These are phyloP conservation scores for Fusarium buharicum DNA, from an alignment of 2,329 filamentous ascomycete species.

Conservation along the genomic window DNA sequence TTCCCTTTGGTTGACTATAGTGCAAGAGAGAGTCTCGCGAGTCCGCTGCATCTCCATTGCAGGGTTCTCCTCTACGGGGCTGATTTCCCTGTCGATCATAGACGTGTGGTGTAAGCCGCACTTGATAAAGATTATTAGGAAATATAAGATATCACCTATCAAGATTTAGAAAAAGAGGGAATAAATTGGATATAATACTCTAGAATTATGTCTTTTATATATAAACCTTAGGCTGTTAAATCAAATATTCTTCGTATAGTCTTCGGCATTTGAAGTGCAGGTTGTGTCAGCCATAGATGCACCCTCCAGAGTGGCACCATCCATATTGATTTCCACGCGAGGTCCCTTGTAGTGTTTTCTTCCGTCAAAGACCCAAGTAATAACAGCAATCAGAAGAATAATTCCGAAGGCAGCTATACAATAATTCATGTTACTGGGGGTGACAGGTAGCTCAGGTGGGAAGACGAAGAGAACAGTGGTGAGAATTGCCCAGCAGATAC, in stretches of 20 bases:
- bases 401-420: slow-evolving; percentile 60
- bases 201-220: neutral
- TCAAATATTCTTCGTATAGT: slow-evolving; percentile 20
- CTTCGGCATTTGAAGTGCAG: slow-evolving; percentile 30
- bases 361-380: slow-evolving; percentile 61
- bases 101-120: too few relatives aligned
- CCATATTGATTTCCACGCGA: slow-evolving; percentile 36
- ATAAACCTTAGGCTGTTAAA: neutral
- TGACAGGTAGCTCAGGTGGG: slow-evolving; percentile 73
- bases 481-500: slow-evolving; percentile 73
- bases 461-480: slow-evolving; percentile 81
- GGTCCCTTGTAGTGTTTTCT: slow-evolving; percentile 59
- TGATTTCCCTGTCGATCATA: too few relatives aligned
- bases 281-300: slow-evolving; percentile 35
- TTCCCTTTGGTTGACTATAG: too few relatives aligned
- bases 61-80: too few relatives aligned
- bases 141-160: too few relatives aligned
- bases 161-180: too few relatives aligned
- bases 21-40: too few relatives aligned
- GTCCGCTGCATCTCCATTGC: too few relatives aligned
- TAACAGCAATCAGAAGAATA: slow-evolving; percentile 56
- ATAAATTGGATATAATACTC: neutral
- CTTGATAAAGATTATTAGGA: too few relatives aligned
- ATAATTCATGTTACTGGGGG: slow-evolving; percentile 74
- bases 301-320: slow-evolving; percentile 28